Percentiles rank a stretch among this genome's conserved stretches.
Conservation (phyloP, 1,284 basidiomycete species). For the Microbotryomycetes sp. region DNA sequence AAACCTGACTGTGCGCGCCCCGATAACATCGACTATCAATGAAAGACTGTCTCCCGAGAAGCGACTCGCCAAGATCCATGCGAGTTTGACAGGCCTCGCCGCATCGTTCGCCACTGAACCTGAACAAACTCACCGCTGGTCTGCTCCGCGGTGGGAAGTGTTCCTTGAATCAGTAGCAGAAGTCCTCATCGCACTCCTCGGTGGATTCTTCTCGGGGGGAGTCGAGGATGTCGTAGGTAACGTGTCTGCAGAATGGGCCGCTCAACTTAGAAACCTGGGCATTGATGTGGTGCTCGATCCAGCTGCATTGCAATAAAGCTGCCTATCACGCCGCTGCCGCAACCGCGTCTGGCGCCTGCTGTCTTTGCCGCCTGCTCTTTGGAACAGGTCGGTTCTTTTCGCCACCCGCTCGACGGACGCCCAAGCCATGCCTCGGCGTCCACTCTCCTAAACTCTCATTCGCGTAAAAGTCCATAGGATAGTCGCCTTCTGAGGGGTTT, state of each 20-base stretch:
- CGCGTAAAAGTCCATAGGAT: conserved; percentile 96
- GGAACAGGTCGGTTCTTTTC: conserved; percentile 29
- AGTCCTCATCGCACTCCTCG: conserved; percentile 8
- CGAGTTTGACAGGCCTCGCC: conserved; percentile 1
- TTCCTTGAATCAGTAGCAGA: conserved; percentile 5
- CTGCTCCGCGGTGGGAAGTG: conserved; percentile 17
- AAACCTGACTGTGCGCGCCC: neutral
- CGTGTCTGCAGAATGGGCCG: conserved; percentile 2
- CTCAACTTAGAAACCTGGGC: conserved; percentile 1
- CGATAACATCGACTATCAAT: neutral
- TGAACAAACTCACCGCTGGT: neutral
- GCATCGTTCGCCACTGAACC: neutral
- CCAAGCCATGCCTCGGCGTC: conserved; percentile 40
- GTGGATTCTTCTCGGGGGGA: conserved; percentile 2
- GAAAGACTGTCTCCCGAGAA: neutral
- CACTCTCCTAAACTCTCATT: conserved; percentile 54
- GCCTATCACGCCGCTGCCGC: neutral
- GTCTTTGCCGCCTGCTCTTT: conserved; percentile 6
- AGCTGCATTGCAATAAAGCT: neutral
- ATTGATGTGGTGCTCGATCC: neutral
- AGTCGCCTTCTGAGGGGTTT: conserved; percentile 45
- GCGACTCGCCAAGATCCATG: neutral
- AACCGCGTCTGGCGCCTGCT: neutral
- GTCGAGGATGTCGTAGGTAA: conserved; percentile 5
- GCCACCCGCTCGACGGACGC: conserved; percentile 16